Evolutionary conservation across 2,329 filamentous ascomycete species (phyloP), one percentile per base, ranked within the genome.

Genomic region (Cladobotryum protrusum): DNA sequence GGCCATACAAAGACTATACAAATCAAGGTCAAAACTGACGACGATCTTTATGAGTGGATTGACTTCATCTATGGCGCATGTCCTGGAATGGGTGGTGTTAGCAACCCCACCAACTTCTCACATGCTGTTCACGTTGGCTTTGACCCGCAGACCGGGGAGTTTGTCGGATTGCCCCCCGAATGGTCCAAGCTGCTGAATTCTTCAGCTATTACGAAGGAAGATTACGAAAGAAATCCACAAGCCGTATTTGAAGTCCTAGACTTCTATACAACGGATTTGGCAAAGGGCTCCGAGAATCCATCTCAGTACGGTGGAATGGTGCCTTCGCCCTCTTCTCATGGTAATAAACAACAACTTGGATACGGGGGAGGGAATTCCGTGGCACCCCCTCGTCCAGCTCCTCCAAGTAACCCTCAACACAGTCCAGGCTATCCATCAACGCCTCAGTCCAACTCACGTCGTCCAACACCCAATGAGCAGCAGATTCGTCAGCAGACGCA

Each of bases 11-110:
- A 87, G 66, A 87, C 89, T 3, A 81, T 96, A 47, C 90, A 93
- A 56, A 93, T 96, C 67, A 89, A 87, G 66, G 90, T 97, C 61
- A 95, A 96, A 71, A 87, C 85, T 50, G 93, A 99, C 63, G 92
- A 96, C 63, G 93, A 99, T 59, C 83, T 99, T 48, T 99, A 99
- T 69, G 90, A 95, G 62, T 99, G 93, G 93, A 96, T 97, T 62
- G 93, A 99, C 68, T 89, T 91, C 67, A 95, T 99, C 58, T 97
- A 97, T 67, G 90, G 92, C 60, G 86, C 92, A 56, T 97, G 92
- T 67, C 93, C 93, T 15, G 92, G 89, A 55, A 96, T 97, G 89
- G 91, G 93, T 54, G 93, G 93, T 59, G 93, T 99, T 50, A 96
- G 92, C 72, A 96, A 97, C 68, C 93, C 93, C 5, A 97, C 93